These are phyloP conservation scores for Xylariales sp. DNA, from an alignment of 2,329 filamentous ascomycete species.

Conservation along the genomic window DNA sequence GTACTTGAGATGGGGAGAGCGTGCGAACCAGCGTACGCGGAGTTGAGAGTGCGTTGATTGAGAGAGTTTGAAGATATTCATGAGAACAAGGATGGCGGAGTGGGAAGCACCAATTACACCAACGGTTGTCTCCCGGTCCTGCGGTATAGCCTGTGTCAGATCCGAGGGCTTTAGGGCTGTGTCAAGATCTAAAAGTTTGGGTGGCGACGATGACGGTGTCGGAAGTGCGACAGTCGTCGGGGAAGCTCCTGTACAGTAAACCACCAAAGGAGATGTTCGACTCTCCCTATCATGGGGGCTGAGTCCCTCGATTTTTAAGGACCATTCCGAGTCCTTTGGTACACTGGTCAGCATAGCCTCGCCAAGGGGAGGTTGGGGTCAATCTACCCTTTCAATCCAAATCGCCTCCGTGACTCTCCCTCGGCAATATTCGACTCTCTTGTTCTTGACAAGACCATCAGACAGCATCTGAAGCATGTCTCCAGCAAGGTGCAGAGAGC, in stretches of 20 bases:
- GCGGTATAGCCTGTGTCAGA: conserved; percentile 35
- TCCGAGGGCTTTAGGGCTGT: conserved; percentile 48
- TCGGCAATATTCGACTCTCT: background rate
- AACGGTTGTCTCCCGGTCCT: conserved; percentile 29
- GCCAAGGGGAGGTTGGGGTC: background rate
- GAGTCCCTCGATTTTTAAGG: background rate
- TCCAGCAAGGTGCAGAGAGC: conserved; percentile 51
- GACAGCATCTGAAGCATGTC: conserved; percentile 46
- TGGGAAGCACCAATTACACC: conserved; percentile 60
- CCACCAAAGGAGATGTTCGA: background rate
- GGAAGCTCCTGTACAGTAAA: background rate
- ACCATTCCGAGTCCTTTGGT: background rate
- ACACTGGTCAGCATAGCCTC: background rate
- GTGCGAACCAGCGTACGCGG: background rate
- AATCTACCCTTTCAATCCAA: background rate
- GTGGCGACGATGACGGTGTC: background rate
- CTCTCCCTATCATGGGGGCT: background rate
- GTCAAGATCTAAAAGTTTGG: conserved; percentile 44
- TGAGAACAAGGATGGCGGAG: conserved; percentile 57
- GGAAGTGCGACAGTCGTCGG: background rate
- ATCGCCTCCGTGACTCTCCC: background rate
- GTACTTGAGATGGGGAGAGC: conserved; percentile 47
- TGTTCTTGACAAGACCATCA: conserved; percentile 25
- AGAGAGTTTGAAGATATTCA: conserved; percentile 54
- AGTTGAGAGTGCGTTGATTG: conserved; percentile 15